Evolutionary conservation across 208 protist genomes (phyloP), one percentile per base, ranked within the genome.

Genomic region (Leishmania braziliensis): DNA sequence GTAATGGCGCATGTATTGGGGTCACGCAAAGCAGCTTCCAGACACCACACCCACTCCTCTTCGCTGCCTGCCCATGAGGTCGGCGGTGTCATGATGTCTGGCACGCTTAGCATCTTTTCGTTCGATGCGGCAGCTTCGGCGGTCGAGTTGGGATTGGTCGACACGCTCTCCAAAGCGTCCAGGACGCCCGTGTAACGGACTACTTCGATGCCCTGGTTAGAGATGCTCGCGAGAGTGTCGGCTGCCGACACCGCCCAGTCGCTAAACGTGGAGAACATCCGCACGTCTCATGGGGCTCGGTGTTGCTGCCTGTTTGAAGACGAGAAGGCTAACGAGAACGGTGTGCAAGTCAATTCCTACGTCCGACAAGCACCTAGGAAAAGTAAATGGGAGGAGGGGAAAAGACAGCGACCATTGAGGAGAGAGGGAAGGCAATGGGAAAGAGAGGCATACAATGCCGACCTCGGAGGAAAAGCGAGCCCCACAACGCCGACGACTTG

Each of bases 211-310:
- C 89, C 79, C 50, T 93, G 80, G 50, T 88, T 80, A 3, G 87
- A 90, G 29, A 93, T 56, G 14, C 81, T 69, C 26, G 86, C 83
- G 56, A 91, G 86, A 36, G 81, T 81, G n/a, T 86, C 88, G 1
- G 88, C 70, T 0, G 91, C 89, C 18, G 84, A 86, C 39, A 87
- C 75, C 6, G 89, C 62, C 77, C 87, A 84, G 10, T 65, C 72
- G 26, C 51, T 89, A 2, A 94, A 81, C 8, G 74, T 71, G 39
- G 77, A 81, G 81, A 92, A 92, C 91, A 92, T 94, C 12, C 9
- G 36, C 29, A 46, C 9, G 54, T 51, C 29, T 16, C n/a, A 75
- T 56, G 36, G 16, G 12, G 68, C 23, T 18, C 12, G 10, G 71
- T 39, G 50, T 39, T 4, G 58, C 2, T 58, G 50, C 46, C 6